phyloP scores from a whole-genome alignment of 2,329 filamentous ascomycete species.

The Leptographium wingfieldii region DNA sequence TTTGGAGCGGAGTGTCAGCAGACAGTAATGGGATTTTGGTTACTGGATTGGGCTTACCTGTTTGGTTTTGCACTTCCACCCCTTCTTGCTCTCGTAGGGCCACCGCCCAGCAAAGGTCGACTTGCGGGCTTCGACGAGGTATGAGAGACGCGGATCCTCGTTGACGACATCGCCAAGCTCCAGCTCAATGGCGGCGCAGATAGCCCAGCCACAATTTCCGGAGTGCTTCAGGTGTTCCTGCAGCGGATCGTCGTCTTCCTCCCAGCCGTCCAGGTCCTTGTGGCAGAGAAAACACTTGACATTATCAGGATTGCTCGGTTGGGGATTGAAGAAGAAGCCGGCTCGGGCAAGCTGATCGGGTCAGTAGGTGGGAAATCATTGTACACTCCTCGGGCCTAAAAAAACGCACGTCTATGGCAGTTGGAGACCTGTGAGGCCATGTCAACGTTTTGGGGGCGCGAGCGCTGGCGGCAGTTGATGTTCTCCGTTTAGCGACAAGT shows the following conservation, averaged over 20 bases:
- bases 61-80: slow-evolving; percentile 80
- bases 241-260: slow-evolving; percentile 70
- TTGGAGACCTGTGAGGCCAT: slow-evolving; percentile 69
- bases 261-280: slow-evolving; percentile 83
- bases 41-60: slow-evolving; percentile 43
- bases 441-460: slow-evolving; percentile 43
- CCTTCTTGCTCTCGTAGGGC: slow-evolving; percentile 80
- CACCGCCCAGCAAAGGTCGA: slow-evolving; percentile 75
- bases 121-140: slow-evolving; percentile 64
- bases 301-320: slow-evolving; percentile 67
- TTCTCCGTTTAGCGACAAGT: slow-evolving; percentile 53
- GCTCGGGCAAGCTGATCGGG: slow-evolving; percentile 63
- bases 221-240: slow-evolving; percentile 78
- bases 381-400: slow-evolving; percentile 18
- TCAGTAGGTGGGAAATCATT: background rate
- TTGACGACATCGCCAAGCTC: slow-evolving; percentile 49
- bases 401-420: slow-evolving; percentile 46
- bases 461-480: slow-evolving; percentile 50
- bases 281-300: slow-evolving; percentile 79
- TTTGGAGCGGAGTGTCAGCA: slow-evolving; percentile 22
- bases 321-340: slow-evolving; percentile 81
- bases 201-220: slow-evolving; percentile 74
- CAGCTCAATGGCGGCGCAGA: slow-evolving; percentile 51
- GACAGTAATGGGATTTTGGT: background rate
- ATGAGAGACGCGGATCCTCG: slow-evolving; percentile 60